Conservation (phyloP, 1,284 basidiomycete species). For the Austropuccinia psidii region DNA sequence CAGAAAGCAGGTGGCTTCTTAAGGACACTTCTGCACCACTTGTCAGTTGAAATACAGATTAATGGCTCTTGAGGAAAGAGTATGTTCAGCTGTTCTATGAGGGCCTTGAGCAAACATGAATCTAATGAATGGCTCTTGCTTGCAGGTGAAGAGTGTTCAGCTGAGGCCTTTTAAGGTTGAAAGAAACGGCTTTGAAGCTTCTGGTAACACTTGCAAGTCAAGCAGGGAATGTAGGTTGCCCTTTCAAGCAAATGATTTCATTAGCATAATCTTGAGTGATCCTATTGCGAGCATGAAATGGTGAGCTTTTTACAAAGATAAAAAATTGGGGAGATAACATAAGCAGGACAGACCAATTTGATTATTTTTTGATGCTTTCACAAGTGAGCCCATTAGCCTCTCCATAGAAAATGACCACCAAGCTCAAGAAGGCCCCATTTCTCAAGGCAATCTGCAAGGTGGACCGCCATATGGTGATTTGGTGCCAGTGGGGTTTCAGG, state of each 20-base stretch:
- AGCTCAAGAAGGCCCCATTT: background rate
- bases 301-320: background rate
- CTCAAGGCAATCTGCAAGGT: background rate
- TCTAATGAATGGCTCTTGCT: background rate
- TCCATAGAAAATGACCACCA: background rate
- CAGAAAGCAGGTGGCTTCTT: background rate
- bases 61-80: background rate
- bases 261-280: background rate
- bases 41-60: background rate
- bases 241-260: background rate
- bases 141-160: too few relatives aligned
- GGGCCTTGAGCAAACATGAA: background rate
- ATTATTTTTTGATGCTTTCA: too few relatives aligned
- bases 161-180: too few relatives aligned
- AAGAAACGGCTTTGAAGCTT: too few relatives aligned
- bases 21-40: background rate
- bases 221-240: slow-evolving; percentile 1
- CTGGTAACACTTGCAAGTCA: too few relatives aligned
- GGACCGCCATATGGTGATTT: background rate
- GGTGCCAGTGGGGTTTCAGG: background rate
- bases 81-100: background rate
- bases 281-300: too few relatives aligned
- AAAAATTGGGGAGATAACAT: background rate
- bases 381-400: too few relatives aligned
- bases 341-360: background rate